Conservation (phyloP, 2,329 filamentous ascomycete species). For the Hirsutella thompsonii region DNA sequence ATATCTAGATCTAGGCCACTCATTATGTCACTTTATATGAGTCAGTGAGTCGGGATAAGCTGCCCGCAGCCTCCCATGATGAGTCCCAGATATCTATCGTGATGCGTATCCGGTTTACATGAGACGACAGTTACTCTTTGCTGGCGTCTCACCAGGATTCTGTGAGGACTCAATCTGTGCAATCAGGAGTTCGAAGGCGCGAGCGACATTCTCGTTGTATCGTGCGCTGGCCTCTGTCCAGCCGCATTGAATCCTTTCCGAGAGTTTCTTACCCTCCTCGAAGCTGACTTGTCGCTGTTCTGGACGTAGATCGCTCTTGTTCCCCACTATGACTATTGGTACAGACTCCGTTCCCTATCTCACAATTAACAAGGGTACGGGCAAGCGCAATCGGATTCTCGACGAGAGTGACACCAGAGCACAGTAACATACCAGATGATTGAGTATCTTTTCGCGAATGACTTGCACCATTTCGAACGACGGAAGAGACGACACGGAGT, state of each 20-base stretch:
- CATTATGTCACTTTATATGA: too few species aligned
- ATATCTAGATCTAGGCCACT: neutral
- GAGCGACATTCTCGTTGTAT: conserved; percentile 86
- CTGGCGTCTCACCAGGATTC: conserved; percentile 74
- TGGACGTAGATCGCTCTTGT: conserved; percentile 87
- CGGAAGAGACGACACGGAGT: conserved; percentile 87
- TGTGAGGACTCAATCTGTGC: conserved; percentile 89
- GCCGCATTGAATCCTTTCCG: conserved; percentile 78
- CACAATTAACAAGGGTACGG: neutral
- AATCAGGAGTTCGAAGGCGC: conserved; percentile 89
- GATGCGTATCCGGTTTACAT: conserved; percentile 46
- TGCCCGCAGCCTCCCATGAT: neutral
- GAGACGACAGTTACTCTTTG: conserved; percentile 66
- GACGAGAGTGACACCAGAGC: neutral
- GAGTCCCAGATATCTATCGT: neutral
- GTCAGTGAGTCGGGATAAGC: neutral
- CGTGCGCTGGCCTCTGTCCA: conserved; percentile 92
- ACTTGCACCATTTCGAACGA: conserved; percentile 97
- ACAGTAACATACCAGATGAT: conserved; percentile 62
- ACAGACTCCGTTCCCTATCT: conserved; percentile 77
- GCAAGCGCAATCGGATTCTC: too few species aligned
- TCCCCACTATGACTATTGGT: conserved; percentile 88
- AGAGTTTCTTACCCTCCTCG: conserved; percentile 75
- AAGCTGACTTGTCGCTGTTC: conserved; percentile 84
- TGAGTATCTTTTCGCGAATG: conserved; percentile 93